Conservation (phyloP, 78 protist species). For the Dictyostelium firmibasis region DNA sequence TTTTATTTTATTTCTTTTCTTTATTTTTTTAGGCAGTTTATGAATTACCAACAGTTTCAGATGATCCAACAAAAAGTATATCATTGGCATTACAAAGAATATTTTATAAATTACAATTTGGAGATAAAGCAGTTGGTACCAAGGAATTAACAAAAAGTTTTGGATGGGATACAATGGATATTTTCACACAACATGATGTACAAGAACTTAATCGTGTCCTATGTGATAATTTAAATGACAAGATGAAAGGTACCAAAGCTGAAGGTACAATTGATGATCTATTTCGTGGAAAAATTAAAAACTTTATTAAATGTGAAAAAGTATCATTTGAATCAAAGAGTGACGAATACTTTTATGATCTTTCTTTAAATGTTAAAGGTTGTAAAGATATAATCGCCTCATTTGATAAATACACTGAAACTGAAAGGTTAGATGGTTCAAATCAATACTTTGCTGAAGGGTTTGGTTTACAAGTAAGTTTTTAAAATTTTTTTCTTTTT, state of each 20-base stretch:
- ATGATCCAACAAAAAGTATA: slow-evolving; percentile 57
- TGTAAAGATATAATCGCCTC: slow-evolving; percentile 80
- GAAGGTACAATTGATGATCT: slow-evolving; percentile 92
- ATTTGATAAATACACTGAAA: slow-evolving; percentile 86
- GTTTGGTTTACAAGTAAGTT: slow-evolving; percentile 66
- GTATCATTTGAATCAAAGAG: slow-evolving; percentile 89
- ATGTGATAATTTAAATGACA: slow-evolving; percentile 94
- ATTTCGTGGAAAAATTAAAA: slow-evolving; percentile 90
- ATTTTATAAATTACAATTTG: slow-evolving; percentile 83
- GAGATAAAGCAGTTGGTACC: slow-evolving; percentile 83
- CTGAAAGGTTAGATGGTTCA: slow-evolving; percentile 94
- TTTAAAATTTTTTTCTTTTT: neutral
- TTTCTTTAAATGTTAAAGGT: slow-evolving; percentile 92
- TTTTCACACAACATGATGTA: slow-evolving; percentile 98
- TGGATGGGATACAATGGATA: slow-evolving; percentile 96
- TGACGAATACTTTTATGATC: slow-evolving; percentile 92
- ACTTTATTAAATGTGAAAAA: slow-evolving; percentile 92
- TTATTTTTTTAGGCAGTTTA: slow-evolving; percentile 30
- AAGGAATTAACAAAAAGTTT: slow-evolving; percentile 91
- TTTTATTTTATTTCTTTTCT: neutral
- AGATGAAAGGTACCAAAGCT: slow-evolving; percentile 95
- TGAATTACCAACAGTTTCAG: slow-evolving; percentile 65
- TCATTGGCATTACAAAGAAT: slow-evolving; percentile 87
- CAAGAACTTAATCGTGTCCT: slow-evolving; percentile 97
- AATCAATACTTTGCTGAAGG: slow-evolving; percentile 93